Conservation (phyloP, 768 basidiomycete species). For the Gyrodon lividus region DNA sequence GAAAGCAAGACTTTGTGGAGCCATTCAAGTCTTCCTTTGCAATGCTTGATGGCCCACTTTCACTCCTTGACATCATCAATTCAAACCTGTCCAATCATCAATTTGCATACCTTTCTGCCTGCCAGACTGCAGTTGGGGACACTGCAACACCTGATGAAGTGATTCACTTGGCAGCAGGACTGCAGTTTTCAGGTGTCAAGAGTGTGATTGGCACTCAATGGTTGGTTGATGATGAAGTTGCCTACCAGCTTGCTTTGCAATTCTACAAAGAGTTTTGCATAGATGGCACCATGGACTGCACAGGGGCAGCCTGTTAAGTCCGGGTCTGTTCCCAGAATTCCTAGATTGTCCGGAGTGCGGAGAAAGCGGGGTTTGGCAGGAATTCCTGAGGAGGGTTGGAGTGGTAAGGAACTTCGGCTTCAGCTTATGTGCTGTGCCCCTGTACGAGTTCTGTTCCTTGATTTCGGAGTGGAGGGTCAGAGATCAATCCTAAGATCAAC, state of each 20-base stretch:
- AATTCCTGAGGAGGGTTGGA: no score
- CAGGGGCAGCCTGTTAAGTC: conserved; percentile 1
- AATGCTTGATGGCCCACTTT: conserved; percentile 5
- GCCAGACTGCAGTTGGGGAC: conserved; percentile 24
- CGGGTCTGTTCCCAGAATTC: no score
- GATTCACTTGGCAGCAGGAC: conserved; percentile 23
- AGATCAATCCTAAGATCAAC: no score
- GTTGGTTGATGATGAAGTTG: conserved; percentile 16
- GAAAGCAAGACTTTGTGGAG: neutral
- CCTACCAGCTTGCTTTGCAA: neutral
- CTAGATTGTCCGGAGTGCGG: no score
- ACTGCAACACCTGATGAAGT: conserved; percentile 19
- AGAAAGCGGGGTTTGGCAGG: no score
- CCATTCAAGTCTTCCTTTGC: conserved; percentile 18
- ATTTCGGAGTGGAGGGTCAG: no score
- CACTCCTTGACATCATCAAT: conserved; percentile 2
- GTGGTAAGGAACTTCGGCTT: no score
- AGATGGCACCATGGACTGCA: neutral
- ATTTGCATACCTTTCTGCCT: conserved; percentile 24
- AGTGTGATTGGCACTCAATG: conserved; percentile 29
- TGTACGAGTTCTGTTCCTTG: no score
- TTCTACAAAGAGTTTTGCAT: conserved; percentile 10
- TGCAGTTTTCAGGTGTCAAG: conserved; percentile 21
- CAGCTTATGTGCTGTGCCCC: no score
- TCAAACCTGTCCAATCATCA: neutral